Percentiles rank a stretch among this genome's conserved stretches.
phyloP scores from a whole-genome alignment of 768 basidiomycete genomes.

The Cantharellus cinnabarinus region DNA sequence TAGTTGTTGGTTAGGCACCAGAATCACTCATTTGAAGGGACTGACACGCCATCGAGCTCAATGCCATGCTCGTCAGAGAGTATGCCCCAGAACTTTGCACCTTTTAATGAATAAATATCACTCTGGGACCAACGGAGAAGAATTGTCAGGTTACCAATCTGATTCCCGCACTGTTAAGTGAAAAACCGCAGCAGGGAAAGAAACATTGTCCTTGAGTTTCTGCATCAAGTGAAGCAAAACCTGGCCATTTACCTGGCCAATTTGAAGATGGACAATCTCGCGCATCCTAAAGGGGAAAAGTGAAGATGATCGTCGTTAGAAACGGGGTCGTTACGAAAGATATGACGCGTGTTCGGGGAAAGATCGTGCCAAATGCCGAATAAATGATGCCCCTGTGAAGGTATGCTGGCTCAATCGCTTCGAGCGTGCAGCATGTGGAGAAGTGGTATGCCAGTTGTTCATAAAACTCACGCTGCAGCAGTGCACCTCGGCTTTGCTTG shows the following conservation, averaged over 20 bases:
- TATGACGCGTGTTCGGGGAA: background rate
- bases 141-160: constrained; percentile 46
- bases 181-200: background rate
- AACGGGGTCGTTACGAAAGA: background rate
- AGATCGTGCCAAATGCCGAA: background rate
- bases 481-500: too few species aligned
- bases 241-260: constrained; percentile 59
- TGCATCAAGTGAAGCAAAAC: too few species aligned
- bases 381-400: too few species aligned
- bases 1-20: background rate
- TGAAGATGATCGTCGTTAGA: background rate
- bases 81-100: constrained; percentile 95
- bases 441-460: too few species aligned
- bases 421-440: too few species aligned
- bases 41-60: constrained; percentile 57
- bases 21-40: background rate
- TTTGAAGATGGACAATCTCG: constrained; percentile 99
- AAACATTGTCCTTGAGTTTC: background rate
- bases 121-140: background rate
- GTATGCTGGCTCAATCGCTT: too few species aligned
- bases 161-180: constrained; percentile 74
- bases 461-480: too few species aligned
- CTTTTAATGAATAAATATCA: constrained; percentile 18
- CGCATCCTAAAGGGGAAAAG: constrained; percentile 44
- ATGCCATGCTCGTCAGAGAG: constrained; percentile 98